Base-by-base conservation (phyloP, 768 basidiomycete species). In the Symmetrospora coprosmae region DNA sequence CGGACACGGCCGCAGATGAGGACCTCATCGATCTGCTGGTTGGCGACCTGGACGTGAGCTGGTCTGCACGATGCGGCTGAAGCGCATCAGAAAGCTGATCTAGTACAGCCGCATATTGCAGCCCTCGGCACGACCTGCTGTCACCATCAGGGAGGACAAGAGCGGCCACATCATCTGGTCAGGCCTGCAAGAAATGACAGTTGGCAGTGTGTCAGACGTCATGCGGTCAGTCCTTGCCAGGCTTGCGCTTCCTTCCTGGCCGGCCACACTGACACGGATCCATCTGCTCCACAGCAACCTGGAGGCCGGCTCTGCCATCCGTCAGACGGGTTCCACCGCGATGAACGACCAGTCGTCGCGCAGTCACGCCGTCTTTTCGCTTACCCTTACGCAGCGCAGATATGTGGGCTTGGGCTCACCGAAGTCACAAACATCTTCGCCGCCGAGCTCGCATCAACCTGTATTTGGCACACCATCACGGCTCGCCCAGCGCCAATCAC, bases 331-430 rank as follows among this genome's bases (percentile, higher is more conserved):
- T 64, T 87, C 91, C 72, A 99, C 94, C 31, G 87, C 89, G 70
- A 96, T 97, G 92, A 99, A 99, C 72, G 88, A 92, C 25, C 89
- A 94, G 72, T 90, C 87, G 1, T 96, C 92, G 38, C 85, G 94
- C 60, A 94, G 89, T 28, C 94, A 99, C 79, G 94, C 94, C 64
- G 97, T 99, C 73, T 97, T 99, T 74, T 96, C 92, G 37, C 77
- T 99, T 51, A 94, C 88, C 13, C 76, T 99, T 55, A 86, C 82
- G 2, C 92, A 96, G 74, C 87, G 85, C 76, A 89, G 84, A 72
- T 87, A 76, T 70, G 77, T 79, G 34, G 88, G 89, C 25, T 78
- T 80, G 21, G 78, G 80, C 13, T 72, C 77, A 2, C 84, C 85
- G 2, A 27, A 43, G 9, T 81, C 2, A 48, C 9, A 23, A 14